Evolutionary conservation across 2,329 filamentous ascomycete genomes (phyloP), one percentile per base, ranked within the genome.

Genomic region (Alternaria gaisen): DNA sequence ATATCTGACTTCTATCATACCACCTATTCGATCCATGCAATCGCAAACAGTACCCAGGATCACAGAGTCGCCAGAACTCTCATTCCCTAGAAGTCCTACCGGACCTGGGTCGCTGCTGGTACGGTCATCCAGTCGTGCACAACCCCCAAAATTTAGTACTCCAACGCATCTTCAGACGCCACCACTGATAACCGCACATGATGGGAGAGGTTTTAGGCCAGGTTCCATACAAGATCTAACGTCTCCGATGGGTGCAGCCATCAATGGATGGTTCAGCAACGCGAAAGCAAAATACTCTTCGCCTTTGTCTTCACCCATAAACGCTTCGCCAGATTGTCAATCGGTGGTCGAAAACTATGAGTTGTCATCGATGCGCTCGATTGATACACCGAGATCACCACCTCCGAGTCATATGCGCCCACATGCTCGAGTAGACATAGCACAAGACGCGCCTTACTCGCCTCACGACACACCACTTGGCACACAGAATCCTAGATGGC

Each of bases 311-410:
- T 40, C 36, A 5, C 55, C 60, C 43, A 41, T 40, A n/a, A 32
- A 22, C 11, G 11, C 34, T 16, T 64, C 67, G 4, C 44, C 60
- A 6, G 64, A 59, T 44, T 57, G 61, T 14, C 63, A 63, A 8
- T 53, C 63, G 16, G 46, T 62, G 8, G 63, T 64, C n/a, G 70
- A 71, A 22, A 57, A 63, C 20, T 57, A 70, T 16, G 54, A 69
- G 24, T 47, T 69, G 0, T 61, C 56, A 3, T 68, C 67, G 2
- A 43, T 66, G 5, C 70, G 71, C 22, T 65, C 67, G 3, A 64
- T 57, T 4, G 38, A 60, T 4, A 60, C 50, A 16, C 53, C 56
- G 18, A 47, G 20, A 14, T 62, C 52, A 22, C 56, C 50, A 10
- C 28, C 53, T 16, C 16, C n/a, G 5, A 56, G 14, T 16, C 51